phyloP scores from a whole-genome alignment of 2,329 filamentous ascomycete species.

The Neopestalotiopsis sp. region DNA sequence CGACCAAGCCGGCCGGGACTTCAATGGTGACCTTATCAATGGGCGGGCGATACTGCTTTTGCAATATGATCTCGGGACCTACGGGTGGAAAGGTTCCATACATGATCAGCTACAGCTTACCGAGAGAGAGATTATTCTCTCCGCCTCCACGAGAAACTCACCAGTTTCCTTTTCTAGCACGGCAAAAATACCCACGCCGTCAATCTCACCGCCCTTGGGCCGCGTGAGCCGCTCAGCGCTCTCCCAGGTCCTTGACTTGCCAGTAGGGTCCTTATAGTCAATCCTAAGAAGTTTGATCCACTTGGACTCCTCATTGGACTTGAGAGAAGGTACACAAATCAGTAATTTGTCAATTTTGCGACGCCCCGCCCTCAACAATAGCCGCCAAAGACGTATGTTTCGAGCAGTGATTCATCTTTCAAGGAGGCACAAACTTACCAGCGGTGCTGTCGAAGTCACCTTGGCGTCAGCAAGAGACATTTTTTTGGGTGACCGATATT shows the following conservation, averaged over 20 bases:
- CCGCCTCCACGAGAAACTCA: constrained; percentile 18
- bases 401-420: background rate
- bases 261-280: constrained; percentile 68
- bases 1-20: constrained; percentile 67
- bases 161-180: constrained; percentile 63
- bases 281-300: constrained; percentile 37
- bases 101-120: too few relatives aligned
- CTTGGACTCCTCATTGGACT: constrained; percentile 17
- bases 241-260: constrained; percentile 69
- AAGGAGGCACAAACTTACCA: constrained; percentile 9
- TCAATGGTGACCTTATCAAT: constrained; percentile 65
- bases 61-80: constrained; percentile 62
- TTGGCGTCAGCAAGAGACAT: constrained; percentile 17
- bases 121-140: too few relatives aligned
- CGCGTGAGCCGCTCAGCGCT: constrained; percentile 74
- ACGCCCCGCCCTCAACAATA: too few relatives aligned
- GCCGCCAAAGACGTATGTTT: background rate
- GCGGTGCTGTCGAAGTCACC: constrained; percentile 16
- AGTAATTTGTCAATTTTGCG: background rate
- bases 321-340: background rate
- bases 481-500: background rate
- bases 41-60: constrained; percentile 71
- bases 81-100: background rate
- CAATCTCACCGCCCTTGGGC: constrained; percentile 64
- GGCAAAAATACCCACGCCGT: constrained; percentile 76